Conservation (phyloP, 257 asterid species). For the Sherardia arvensis region DNA sequence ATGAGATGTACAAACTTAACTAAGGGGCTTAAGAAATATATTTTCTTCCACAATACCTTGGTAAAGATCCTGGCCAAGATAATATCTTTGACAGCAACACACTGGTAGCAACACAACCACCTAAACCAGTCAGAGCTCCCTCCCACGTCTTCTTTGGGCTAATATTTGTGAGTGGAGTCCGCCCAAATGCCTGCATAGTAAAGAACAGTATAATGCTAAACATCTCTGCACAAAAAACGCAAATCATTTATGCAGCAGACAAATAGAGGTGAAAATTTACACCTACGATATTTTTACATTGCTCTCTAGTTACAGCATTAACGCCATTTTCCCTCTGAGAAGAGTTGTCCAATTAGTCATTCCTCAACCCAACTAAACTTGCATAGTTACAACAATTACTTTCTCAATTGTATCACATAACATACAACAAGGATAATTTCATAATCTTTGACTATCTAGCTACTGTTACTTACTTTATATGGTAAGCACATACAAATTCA, state of each 20-base stretch:
- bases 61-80: slow-evolving; percentile 67
- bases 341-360: not conserved
- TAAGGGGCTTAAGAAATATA: not conserved
- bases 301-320: not conserved
- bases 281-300: not conserved
- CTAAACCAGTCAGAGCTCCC: slow-evolving; percentile 78
- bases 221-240: slow-evolving; percentile 8
- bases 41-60: slow-evolving; percentile 34
- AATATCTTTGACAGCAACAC: slow-evolving; percentile 57
- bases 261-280: not conserved
- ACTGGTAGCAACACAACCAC: slow-evolving; percentile 77
- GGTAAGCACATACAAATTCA: too few relatives aligned
- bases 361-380: slow-evolving; percentile 2
- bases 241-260: not conserved
- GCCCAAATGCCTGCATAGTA: slow-evolving; percentile 75
- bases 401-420: not conserved
- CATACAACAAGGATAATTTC: too few relatives aligned
- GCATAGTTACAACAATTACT: too few relatives aligned
- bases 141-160: slow-evolving; percentile 99
- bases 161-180: slow-evolving; percentile 75
- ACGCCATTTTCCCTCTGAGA: not conserved
- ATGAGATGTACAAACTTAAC: not conserved
- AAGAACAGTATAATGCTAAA: slow-evolving; percentile 9
- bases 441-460: too few relatives aligned
- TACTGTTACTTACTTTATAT: too few relatives aligned